These are phyloP conservation scores for Novymonas esmeraldas DNA, from an alignment of 208 protist genomes.

Conservation along the genomic window DNA sequence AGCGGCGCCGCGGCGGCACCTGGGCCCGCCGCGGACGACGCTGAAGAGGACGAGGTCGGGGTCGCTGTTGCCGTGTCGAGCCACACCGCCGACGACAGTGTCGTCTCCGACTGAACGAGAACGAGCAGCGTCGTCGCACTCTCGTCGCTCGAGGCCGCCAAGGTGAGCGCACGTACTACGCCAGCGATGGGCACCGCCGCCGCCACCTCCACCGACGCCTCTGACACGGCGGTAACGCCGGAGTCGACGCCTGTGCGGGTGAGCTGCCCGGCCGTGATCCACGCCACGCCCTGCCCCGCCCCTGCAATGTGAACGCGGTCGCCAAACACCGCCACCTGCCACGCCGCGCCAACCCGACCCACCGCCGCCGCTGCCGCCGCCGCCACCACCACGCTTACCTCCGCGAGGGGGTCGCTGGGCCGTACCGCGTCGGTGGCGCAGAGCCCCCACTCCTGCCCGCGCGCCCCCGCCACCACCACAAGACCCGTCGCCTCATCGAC, in stretches of 20 bases:
- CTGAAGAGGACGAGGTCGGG: background rate
- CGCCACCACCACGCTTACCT: background rate
- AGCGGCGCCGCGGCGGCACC: background rate
- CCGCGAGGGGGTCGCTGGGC: background rate
- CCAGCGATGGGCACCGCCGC: background rate
- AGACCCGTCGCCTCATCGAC: conserved; percentile 9
- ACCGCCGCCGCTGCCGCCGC: background rate
- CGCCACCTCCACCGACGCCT: background rate
- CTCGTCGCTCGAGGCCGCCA: background rate
- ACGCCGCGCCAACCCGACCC: background rate
- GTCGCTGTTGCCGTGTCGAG: background rate
- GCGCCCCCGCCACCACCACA: conserved; percentile 1
- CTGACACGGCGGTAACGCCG: background rate
- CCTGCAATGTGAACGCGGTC: background rate
- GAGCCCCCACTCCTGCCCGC: conserved; percentile 2
- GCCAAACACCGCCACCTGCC: conserved; percentile 8
- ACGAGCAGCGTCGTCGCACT: background rate
- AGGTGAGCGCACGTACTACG: background rate
- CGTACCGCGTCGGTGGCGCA: conserved; percentile 10
- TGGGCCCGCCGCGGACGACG: background rate
- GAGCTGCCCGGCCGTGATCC: background rate
- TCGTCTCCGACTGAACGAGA: background rate
- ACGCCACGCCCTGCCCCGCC: background rate
- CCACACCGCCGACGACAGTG: background rate
- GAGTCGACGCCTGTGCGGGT: background rate